Evolutionary conservation across 805 yeast species (phyloP).

Genomic region (Zygosaccharomyces bisporus): DNA sequence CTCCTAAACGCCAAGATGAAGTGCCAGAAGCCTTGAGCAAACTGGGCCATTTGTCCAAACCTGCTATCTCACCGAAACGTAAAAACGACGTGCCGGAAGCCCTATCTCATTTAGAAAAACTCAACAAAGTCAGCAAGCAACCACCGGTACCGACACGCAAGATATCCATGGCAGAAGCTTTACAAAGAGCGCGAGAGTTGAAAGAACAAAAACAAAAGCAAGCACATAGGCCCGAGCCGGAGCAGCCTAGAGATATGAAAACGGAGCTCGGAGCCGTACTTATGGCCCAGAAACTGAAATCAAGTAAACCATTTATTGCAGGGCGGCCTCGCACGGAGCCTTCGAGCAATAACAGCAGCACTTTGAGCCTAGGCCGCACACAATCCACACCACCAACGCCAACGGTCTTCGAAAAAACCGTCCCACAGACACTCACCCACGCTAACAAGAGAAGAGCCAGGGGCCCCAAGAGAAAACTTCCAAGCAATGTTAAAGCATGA

Average conservation of each 20-base stretch:
- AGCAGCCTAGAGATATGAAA: conserved; percentile 5
- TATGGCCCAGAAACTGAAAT: conserved; percentile 9
- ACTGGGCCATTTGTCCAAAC: conserved; percentile 12
- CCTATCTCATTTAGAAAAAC: conserved; percentile 12
- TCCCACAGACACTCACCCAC: conserved; percentile 22
- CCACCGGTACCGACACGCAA: conserved; percentile 31
- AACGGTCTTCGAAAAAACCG: neutral
- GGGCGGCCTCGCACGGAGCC: neutral
- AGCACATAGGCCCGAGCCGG: neutral
- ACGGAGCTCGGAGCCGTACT: conserved; percentile 18
- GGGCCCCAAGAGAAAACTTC: conserved; percentile 41
- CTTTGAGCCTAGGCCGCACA: neutral
- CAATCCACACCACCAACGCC: conserved; percentile 1
- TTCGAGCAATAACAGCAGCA: neutral
- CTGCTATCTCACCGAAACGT: conserved; percentile 18
- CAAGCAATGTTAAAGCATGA: conserved; percentile 17
- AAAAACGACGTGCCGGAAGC: conserved; percentile 20
- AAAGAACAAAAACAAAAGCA: conserved; percentile 7
- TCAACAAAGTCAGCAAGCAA: conserved; percentile 18
- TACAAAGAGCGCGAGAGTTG: conserved; percentile 22
- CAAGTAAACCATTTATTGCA: neutral
- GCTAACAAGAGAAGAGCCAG: conserved; percentile 35
- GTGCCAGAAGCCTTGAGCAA: conserved; percentile 21
- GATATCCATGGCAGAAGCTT: conserved; percentile 31
- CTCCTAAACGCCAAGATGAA: conserved; percentile 5